Evolutionary conservation across 306 rosid genomes (phyloP), one percentile per base, ranked within the genome.

Genomic region (Vachellia pachyceras): DNA sequence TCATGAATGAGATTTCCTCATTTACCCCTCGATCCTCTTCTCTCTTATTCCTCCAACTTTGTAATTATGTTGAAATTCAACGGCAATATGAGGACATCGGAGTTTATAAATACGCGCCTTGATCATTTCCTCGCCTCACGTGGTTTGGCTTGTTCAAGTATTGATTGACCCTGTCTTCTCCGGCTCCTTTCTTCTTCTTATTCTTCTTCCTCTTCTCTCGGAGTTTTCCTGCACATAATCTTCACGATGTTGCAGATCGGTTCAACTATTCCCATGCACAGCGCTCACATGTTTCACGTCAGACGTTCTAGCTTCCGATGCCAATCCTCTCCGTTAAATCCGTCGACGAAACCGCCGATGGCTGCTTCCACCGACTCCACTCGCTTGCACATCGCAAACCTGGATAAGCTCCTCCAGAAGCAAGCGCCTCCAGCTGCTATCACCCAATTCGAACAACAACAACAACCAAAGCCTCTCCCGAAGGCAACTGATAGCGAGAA

Each of bases 331-430:
- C 92, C 85, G 1, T 77, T 90, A 18, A 89, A 92, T 68, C 97
- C 91, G 3, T 76, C 57, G 8, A 36, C 22, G 49, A 79, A 77
- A 65, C 79, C 84, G 0, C 65, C 66, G 6, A 7, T n/a, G 1
- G 12, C 85, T 5, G n/a, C 86, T 7, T 22, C 82, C 54, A 41
- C 86, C n/a, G 78, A 82, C 10, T 37, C 63, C 44, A 89, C 93
- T 14, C 89, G 90, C 37, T 70, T 81, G 13, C 98, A 92, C 69
- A 88, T 96, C 49, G 70, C 92, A 0, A 96, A 96, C 64, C 94
- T 96, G 15, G 94, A 96, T 7, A 93, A 88, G 73, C 88, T 96
- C 40, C 94, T 96, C 33, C 87, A 82, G 1, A 92, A 86, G 67
- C 80, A 82, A 10, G 66, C 81, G 0, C 76, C 89, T 3, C 70